Conservation (phyloP, 805 yeast genomes). For the Lipomyces anomalus region DNA sequence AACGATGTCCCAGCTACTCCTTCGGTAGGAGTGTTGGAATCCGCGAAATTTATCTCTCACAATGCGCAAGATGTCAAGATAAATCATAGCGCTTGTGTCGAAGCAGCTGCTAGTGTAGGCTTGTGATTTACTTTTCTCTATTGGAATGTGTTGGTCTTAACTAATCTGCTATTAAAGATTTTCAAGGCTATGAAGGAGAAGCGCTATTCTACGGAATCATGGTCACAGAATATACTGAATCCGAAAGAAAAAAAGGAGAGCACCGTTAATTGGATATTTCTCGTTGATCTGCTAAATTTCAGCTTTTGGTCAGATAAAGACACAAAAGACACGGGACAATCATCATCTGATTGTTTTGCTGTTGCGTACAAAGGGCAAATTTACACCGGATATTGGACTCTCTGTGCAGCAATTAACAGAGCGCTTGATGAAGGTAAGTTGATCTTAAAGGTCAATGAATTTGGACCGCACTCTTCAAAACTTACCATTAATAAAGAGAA, state of each 20-base stretch:
- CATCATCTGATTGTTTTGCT: conserved; percentile 32
- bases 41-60: conserved; percentile 30
- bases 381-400: conserved; percentile 44
- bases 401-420: conserved; percentile 40
- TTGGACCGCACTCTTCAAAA: too few species aligned
- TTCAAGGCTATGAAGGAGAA: conserved; percentile 27
- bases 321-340: conserved; percentile 29
- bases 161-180: conserved; percentile 13
- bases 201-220: conserved; percentile 33
- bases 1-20: too few species aligned
- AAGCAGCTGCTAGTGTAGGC: conserved; percentile 29
- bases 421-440: conserved; percentile 34
- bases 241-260: conserved; percentile 24
- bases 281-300: conserved; percentile 40
- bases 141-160: not conserved
- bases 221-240: conserved; percentile 37
- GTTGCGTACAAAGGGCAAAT: conserved; percentile 32
- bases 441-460: not conserved
- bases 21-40: conserved; percentile 24
- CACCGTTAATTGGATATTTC: conserved; percentile 38
- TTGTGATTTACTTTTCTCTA: not conserved
- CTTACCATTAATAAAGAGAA: not conserved
- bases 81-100: conserved; percentile 26
- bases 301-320: conserved; percentile 41
- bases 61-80: conserved; percentile 32